Percentiles rank a stretch among this genome's conserved stretches.
phyloP scores from a whole-genome alignment of 179 eudicot species.

The Carnegiea gigantea region DNA sequence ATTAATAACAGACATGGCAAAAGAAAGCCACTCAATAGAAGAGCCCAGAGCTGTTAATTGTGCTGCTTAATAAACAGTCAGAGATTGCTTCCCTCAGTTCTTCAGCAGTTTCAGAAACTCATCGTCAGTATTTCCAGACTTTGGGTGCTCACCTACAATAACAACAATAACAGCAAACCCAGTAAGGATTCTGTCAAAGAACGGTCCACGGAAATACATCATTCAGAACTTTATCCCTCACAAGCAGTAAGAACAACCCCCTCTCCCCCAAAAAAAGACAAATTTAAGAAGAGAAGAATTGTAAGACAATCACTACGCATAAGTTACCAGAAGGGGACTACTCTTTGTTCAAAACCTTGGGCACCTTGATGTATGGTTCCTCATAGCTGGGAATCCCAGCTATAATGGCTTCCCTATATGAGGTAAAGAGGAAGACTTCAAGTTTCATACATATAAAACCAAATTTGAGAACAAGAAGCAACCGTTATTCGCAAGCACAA shows the following conservation, averaged over 20 bases:
- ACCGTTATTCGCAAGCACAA: neutral
- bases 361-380: conserved; percentile 86
- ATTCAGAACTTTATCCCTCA: neutral
- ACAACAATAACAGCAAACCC: neutral
- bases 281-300: neutral
- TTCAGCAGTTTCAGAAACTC: neutral
- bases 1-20: neutral
- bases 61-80: neutral
- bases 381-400: conserved; percentile 72
- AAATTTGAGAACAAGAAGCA: neutral
- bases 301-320: no score
- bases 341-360: conserved; percentile 84
- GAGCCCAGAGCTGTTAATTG: neutral
- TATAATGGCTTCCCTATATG: conserved; percentile 67
- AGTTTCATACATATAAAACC: neutral
- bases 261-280: neutral
- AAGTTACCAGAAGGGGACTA: conserved; percentile 34
- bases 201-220: neutral
- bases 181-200: neutral
- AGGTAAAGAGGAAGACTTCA: neutral
- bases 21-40: neutral
- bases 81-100: neutral
- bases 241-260: neutral
- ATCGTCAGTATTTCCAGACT: neutral
- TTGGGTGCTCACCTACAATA: neutral